Conservation (phyloP, 352 stramenopile species). For the Thalassiosira mediterranea region DNA sequence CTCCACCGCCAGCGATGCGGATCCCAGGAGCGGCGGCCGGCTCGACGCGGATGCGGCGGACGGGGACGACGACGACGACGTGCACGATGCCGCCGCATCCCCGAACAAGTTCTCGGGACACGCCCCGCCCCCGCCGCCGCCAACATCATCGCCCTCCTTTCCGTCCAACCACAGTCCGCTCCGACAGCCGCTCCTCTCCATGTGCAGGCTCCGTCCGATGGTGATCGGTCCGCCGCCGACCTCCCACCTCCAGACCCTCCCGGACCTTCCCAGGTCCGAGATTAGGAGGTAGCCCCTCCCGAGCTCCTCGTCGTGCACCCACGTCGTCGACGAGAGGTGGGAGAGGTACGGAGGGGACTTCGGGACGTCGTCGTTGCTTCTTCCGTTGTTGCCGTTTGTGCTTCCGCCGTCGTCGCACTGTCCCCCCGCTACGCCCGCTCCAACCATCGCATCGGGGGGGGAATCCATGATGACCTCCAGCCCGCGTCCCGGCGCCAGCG, state of each 20-base stretch:
- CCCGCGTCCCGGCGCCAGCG: conserved; percentile 10
- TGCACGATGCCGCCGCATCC: not conserved
- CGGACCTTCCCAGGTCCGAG: conserved; percentile 30
- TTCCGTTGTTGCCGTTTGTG: not conserved
- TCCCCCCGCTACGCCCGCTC: too few species aligned
- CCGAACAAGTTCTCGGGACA: conserved; percentile 48
- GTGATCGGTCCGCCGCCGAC: conserved; percentile 69
- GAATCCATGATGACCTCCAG: conserved; percentile 45
- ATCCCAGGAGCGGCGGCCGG: conserved; percentile 38
- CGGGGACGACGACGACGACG: not conserved
- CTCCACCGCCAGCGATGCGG: conserved; percentile 58
- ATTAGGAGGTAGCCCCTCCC: conserved; percentile 69
- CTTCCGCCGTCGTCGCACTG: not conserved
- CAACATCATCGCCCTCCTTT: not conserved
- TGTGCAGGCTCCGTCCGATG: conserved; percentile 71
- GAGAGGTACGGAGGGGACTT: conserved; percentile 30
- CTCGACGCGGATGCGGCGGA: not conserved
- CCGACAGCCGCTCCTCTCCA: conserved; percentile 67
- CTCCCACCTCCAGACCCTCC: conserved; percentile 73
- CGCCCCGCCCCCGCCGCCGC: conserved; percentile 1
- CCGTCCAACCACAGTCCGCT: conserved; percentile 43
- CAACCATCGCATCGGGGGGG: conserved; percentile 17
- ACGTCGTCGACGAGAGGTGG: conserved; percentile 35
- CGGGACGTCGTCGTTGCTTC: not conserved
- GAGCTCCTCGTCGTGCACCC: conserved; percentile 70